Base-by-base conservation (phyloP, 495 filamentous ascomycete genomes). In the Hapsidospora chrysogenum region DNA sequence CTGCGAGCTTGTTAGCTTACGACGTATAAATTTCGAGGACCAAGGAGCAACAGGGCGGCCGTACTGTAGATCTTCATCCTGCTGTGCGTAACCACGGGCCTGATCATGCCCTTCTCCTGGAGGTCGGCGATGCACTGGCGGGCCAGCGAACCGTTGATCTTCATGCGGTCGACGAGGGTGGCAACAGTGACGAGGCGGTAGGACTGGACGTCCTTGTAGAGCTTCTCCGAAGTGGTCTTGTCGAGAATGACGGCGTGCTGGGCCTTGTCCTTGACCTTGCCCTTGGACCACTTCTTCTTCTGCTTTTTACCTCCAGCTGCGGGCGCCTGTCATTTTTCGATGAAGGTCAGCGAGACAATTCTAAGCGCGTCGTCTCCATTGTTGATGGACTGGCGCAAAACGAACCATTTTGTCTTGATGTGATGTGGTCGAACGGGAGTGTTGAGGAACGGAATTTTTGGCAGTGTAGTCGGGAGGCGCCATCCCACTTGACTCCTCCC, bases 171-270 rank as follows among this genome's bases (percentile, higher is more conserved):
- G 73, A 99, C 92, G 50, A 99, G 86, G 49, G 80, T 85, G 49
- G 92, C 84, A 55, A 96, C 82, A 52, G 92, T 99, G 72, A 99
- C 82, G 64, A 99, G 85, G 52, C 92, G 85, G 80, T 95, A 99
- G 42, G 92, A 93, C 65, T 96, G 89, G 48, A 99, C 92, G 72
- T 95, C 86, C 70, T 95, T 95, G 70, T 89, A 76, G 56, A 92
- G 79, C 72, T 84, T 85, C 61, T 85, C 82, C 27, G 79, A 80
- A 38, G 75, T 86, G 53, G 72, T 61, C 53, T 85, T 68, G 54
- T 81, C 80, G 51, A 85, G 70, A 36, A 84, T 64, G 56, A 85
- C 69, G 37, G 82, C 84, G 74, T 99, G 92, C 64, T 96, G 80
- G 61, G 92, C 87, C 84, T 99, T 99, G 75, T 99, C 92, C 86